Conservation (phyloP, 2,329 filamentous ascomycete genomes). For the Colletotrichum tamarilloi region DNA sequence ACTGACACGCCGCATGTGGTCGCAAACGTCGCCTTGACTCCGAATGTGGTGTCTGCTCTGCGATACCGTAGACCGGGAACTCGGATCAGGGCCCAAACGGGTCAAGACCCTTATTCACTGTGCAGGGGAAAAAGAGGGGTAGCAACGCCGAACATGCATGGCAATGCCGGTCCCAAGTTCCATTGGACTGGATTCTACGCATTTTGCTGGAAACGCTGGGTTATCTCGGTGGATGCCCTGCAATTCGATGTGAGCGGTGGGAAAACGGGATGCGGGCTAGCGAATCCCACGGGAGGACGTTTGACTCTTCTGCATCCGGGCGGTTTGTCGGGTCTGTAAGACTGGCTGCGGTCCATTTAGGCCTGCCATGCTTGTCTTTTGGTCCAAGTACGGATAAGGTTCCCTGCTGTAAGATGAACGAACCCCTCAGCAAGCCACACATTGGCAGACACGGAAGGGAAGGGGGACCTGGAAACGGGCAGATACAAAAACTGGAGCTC, state of each 20-base stretch:
- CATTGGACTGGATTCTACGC: background rate
- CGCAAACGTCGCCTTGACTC: background rate
- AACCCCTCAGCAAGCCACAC: background rate
- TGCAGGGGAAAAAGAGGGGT: background rate
- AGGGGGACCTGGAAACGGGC: background rate
- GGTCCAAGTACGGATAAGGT: background rate
- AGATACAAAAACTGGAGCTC: background rate
- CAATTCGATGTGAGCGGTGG: too few species aligned
- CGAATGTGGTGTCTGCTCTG: background rate
- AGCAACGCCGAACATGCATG: background rate
- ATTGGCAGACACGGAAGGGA: background rate
- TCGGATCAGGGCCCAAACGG: background rate
- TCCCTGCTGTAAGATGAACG: background rate
- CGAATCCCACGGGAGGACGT: too few species aligned
- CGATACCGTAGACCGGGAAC: background rate
- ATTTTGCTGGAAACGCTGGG: background rate
- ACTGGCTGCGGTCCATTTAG: too few species aligned
- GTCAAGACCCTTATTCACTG: background rate
- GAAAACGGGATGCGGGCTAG: too few species aligned
- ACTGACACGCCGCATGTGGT: background rate
- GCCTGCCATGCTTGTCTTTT: background rate
- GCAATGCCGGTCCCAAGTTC: background rate
- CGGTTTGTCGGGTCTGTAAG: too few species aligned
- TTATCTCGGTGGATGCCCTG: too few species aligned
- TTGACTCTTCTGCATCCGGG: background rate